Conservation (phyloP, 2,329 filamentous ascomycete species). For the Aspergillus ochraceus region DNA sequence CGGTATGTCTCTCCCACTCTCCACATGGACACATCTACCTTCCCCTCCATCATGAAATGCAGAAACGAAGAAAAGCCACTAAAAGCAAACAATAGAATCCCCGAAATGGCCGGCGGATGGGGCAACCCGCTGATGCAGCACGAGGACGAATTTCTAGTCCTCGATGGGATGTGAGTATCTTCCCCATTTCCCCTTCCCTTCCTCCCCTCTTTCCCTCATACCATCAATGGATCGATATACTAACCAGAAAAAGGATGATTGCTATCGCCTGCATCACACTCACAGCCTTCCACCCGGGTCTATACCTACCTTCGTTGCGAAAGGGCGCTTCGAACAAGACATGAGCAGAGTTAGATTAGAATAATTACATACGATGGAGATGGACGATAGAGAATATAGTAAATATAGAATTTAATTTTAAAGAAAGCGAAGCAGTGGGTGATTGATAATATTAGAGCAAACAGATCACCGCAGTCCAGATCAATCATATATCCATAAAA, state of each 20-base stretch:
- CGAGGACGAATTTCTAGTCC: conserved; percentile 48
- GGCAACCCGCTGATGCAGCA: conserved; percentile 48
- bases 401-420: no score
- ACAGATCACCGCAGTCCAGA: no score
- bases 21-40: no score
- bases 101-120: conserved; percentile 54
- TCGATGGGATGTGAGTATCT: conserved; percentile 48
- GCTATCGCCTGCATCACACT: conserved; percentile 42
- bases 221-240: no score
- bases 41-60: no score
- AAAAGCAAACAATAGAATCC: conserved; percentile 34
- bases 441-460: no score
- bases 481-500: no score
- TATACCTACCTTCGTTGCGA: conserved; percentile 42
- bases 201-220: no score
- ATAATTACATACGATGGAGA: no score
- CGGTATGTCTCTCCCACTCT: conserved; percentile 29
- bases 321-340: conserved; percentile 14
- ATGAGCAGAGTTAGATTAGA: not conserved
- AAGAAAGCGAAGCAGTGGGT: no score
- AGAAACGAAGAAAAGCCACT: no score
- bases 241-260: conserved; percentile 43
- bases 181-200: not conserved
- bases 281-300: conserved; percentile 47
- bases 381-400: no score